Percentiles rank a stretch among this genome's conserved stretches.
Conservation (phyloP, 2,329 filamentous ascomycete species). For the Teratosphaeria viscida region DNA sequence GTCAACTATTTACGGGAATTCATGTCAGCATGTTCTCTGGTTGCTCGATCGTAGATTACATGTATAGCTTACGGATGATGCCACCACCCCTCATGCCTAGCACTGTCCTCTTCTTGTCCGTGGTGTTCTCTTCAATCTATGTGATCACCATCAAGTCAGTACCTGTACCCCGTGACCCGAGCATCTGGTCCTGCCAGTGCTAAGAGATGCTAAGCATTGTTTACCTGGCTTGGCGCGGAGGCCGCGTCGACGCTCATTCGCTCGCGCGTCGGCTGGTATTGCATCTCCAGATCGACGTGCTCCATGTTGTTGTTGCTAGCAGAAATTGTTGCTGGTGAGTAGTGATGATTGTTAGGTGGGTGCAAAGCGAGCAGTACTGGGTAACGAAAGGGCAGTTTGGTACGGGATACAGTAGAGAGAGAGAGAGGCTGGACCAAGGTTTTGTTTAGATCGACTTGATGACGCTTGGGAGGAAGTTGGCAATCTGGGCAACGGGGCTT, state of each 20-base stretch:
- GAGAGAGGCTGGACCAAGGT: neutral
- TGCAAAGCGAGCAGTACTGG: neutral
- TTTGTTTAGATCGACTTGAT: neutral
- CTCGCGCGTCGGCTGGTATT: constrained; percentile 12
- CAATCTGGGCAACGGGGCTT: neutral
- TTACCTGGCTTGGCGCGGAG: neutral
- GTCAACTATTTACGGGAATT: constrained; percentile 11
- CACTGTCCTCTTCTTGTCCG: constrained; percentile 13
- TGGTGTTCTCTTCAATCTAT: constrained; percentile 10
- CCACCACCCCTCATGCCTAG: constrained; percentile 20
- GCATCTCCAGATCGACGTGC: constrained; percentile 15
- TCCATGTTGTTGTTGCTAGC: neutral
- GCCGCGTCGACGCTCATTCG: constrained; percentile 4
- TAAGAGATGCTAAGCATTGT: neutral
- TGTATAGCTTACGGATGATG: constrained; percentile 14
- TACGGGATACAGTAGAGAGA: too few relatives aligned
- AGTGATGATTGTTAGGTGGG: neutral
- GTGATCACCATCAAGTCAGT: constrained; percentile 2
- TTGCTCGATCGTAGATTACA: neutral
- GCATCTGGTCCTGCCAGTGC: neutral
- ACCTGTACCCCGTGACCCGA: neutral
- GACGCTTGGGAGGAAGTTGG: neutral
- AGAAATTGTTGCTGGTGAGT: neutral
- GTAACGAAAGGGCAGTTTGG: neutral
- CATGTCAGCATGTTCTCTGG: neutral